A percentile compares a stretch with the other conserved stretches of the same genome.
These are phyloP conservation scores for Alternaria sp. DNA, from an alignment of 2,329 filamentous ascomycete genomes.

Conservation along the genomic window DNA sequence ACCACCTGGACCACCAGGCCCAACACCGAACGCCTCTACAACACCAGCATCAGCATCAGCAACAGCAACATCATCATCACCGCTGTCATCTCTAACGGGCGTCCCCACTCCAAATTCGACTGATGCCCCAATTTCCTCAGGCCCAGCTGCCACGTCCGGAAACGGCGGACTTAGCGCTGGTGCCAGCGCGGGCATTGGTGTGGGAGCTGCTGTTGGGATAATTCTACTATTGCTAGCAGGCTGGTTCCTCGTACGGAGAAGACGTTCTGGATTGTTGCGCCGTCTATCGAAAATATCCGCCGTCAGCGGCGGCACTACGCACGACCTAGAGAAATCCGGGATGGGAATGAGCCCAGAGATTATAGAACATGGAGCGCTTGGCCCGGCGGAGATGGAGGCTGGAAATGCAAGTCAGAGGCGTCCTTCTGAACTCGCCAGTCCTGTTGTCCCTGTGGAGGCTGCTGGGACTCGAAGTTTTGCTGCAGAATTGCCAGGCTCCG, in stretches of 20 bases:
- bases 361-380: conserved; percentile 6
- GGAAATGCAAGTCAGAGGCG: conserved; percentile 4
- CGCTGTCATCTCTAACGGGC: not conserved
- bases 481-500: conserved; percentile 24
- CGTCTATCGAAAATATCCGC: not conserved
- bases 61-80: not conserved
- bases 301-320: conserved; percentile 5
- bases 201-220: conserved; percentile 23
- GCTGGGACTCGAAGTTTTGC: conserved; percentile 14
- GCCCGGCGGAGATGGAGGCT: conserved; percentile 11
- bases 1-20: not conserved
- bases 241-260: conserved; percentile 24
- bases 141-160: not conserved
- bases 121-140: not conserved
- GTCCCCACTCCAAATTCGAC: conserved; percentile 9
- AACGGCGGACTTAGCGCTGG: conserved; percentile 14
- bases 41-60: not conserved
- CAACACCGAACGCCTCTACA: not conserved
- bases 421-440: conserved; percentile 21
- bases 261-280: conserved; percentile 4
- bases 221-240: conserved; percentile 19
- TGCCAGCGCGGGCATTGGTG: conserved; percentile 27
- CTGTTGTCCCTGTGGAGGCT: conserved; percentile 14
- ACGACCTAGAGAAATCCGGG: conserved; percentile 25
- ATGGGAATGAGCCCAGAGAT: conserved; percentile 9